Base-by-base conservation (phyloP, 441 rosid genomes). In the Gossypium davidsonii region DNA sequence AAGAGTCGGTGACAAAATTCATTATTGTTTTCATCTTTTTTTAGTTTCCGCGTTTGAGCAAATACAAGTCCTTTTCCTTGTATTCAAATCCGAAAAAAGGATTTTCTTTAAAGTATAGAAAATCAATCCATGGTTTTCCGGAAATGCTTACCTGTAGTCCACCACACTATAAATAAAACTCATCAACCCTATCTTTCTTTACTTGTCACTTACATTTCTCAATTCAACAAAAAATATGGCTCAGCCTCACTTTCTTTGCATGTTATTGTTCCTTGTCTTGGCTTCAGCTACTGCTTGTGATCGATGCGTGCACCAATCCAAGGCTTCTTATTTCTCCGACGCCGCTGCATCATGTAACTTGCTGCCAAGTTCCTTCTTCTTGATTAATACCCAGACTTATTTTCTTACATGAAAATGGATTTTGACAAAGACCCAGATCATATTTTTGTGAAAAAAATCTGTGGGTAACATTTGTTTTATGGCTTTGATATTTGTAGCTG, bases 261-360 rank as follows among this genome's bases (percentile, higher is more conserved):
- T 34, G 55, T 80, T 85, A 49, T 62, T 83, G 21, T 42, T 87
- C 83, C 48, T 86, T 34, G 46, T 87, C 28, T 2, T 80, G 67
- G 85, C 94, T 1, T 84, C 83, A 5, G 86, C 81, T 17, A 44
- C 83, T 31, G 92, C 91, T 12, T 94, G 97, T 72, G 97, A 94
- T 79, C 91, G 96, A 42, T 92, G 97, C 73, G 81, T 86, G 49
- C 96, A 90, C 78, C 81, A 63, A 74, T 71, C 90, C 73, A 92
- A 86, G 83, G 97, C 83, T 72, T 74, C 95, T 60, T 89, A 80
- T 77, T 90, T 88, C 90, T 83, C 88, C 76, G 78, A 60, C 17
- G 86, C 88, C 51, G 85, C 91, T 26, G 82, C 90, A 28, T 89
- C 94, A 57, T 82, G 97, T 94, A 85, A 58, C 3, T 56, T 67